Base-by-base conservation (phyloP, 495 filamentous ascomycete species). In the Pseudevernia furfuracea region DNA sequence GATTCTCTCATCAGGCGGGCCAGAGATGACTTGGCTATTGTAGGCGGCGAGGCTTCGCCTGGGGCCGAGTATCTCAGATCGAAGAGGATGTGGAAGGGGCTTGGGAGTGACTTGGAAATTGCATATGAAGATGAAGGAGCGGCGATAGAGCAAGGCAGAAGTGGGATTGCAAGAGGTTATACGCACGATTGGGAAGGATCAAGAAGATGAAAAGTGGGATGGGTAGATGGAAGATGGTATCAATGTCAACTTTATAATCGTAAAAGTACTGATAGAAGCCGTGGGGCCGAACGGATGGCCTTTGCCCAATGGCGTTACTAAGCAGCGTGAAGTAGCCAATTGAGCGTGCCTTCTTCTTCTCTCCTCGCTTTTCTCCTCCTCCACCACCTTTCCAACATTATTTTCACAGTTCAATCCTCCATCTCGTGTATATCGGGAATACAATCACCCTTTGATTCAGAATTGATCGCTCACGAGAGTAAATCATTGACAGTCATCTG, bases 141-240 rank as follows among this genome's bases (percentile, higher is more conserved):
- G 11, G 60, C 75, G 43, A 80, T 92, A 61, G 89, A 96, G 72
- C 86, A 95, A 73, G 94, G 94, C 34, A 86, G 91, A 72, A 88
- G 86, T 68, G 95, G 95, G 15, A 85, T 96, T 61, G 94, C 94
- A 53, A 88, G 89, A 71, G 95, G 93, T 1, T 99, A 99, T 80
- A 85, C 79, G 0, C 86, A 94, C 62, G 21, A 59, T 38, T 1
- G 30, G n/a, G 37, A 39, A n/a, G 39, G 15, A 30, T 21, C n/a
- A 53, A 41, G 62, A 23, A 52, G 1, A 32, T 59, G 32, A 59
- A 14, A 32, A 17, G 17, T 3, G 30, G 3, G n/a, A n/a, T n/a
- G n/a, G n/a, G n/a, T n/a, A n/a, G n/a, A n/a, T n/a, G n/a, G n/a
- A n/a, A n/a, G n/a, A n/a, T n/a, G n/a, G n/a, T n/a, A n/a, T n/a